Percentiles rank a stretch among this genome's conserved stretches.
Conservation (phyloP, 768 basidiomycete species). For the Phaeotremella fagi region DNA sequence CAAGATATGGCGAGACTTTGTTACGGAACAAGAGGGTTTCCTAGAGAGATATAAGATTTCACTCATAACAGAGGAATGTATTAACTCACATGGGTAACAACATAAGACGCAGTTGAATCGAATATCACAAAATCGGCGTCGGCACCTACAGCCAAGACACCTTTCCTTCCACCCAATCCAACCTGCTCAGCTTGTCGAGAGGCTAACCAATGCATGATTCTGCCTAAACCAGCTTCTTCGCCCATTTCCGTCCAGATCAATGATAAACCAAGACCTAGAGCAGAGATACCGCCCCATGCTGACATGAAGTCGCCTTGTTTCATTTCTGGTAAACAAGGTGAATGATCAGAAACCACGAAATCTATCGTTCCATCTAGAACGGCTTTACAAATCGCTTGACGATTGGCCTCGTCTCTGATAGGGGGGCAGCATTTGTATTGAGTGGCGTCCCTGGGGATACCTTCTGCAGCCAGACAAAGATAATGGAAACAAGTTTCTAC, state of each 20-base stretch:
- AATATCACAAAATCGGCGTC: conserved; percentile 87
- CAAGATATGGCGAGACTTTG: conserved; percentile 85
- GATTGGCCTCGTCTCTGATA: conserved; percentile 68
- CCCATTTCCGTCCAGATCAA: conserved; percentile 75
- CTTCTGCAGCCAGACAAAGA: conserved; percentile 66
- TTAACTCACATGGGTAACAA: conserved; percentile 42
- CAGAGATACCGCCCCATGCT: conserved; percentile 93
- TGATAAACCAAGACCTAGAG: conserved; percentile 82
- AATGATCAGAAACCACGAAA: conserved; percentile 93
- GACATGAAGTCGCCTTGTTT: conserved; percentile 75
- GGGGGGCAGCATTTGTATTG: conserved; percentile 98
- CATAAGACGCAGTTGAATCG: conserved; percentile 55
- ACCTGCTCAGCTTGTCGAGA: conserved; percentile 72
- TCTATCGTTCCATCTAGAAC: conserved; percentile 74
- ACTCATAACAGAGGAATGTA: no score
- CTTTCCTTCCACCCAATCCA: conserved; percentile 66
- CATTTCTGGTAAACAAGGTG: conserved; percentile 75
- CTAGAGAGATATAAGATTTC: conserved; percentile 56
- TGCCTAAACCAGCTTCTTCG: conserved; percentile 50
- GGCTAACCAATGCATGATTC: conserved; percentile 72
- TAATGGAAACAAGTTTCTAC: conserved; percentile 99
- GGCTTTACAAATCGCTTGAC: conserved; percentile 73
- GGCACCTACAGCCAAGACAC: conserved; percentile 63
- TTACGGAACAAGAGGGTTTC: conserved; percentile 82
- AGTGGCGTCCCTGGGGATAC: conserved; percentile 62